Base-by-base conservation (phyloP, 176 grass and related monocot genomes). In the Triticum timopheevii region DNA sequence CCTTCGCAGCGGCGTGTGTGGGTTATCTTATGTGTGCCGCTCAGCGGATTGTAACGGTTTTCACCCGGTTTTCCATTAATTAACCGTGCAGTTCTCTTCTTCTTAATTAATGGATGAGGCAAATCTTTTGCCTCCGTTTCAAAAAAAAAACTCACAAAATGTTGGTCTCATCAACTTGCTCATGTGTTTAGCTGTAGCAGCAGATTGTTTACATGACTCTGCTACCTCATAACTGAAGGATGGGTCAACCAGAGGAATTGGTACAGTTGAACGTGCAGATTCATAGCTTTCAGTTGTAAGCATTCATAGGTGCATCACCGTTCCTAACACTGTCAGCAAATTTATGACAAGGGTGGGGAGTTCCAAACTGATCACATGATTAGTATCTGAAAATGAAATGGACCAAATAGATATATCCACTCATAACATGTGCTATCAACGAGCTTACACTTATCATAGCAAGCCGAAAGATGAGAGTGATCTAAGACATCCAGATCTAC, bases 401-500 rank as follows among this genome's bases (percentile, higher is more conserved):
- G 42, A 45, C 7, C 25, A 79, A 62, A 56, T 49, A 19, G 36
- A 72, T 80, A 2, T 20, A 69, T 80, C 52, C 45, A 44, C 34
- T 66, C 8, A 31, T 58, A 80, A 45, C 83, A 81, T 39, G 73
- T 45, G 5, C 3, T 35, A 83, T 47, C 33, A 73, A 33, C 22
- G 76, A 1, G 47, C 54, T 6, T 68, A 58, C 9, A 58, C 56
- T 30, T 39, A 9, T 6, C 27, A 63, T 28, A 2, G 4, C 10
- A 78, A 81, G 77, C 15, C 50, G 42, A 83, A 78, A 78, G 5
- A 16, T 3, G 13, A 19, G 35, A 73, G 39, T 73, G 3, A 52
- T 76, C 73, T 20, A 25, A 52, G 23, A 30, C 62, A 34, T 80
- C 25, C 61, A 84, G 85, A 88, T 91, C 69, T 84, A 80, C 65